Evolutionary conservation across 352 stramenopile species (phyloP).

Genomic region (Phytophthora parvispora): DNA sequence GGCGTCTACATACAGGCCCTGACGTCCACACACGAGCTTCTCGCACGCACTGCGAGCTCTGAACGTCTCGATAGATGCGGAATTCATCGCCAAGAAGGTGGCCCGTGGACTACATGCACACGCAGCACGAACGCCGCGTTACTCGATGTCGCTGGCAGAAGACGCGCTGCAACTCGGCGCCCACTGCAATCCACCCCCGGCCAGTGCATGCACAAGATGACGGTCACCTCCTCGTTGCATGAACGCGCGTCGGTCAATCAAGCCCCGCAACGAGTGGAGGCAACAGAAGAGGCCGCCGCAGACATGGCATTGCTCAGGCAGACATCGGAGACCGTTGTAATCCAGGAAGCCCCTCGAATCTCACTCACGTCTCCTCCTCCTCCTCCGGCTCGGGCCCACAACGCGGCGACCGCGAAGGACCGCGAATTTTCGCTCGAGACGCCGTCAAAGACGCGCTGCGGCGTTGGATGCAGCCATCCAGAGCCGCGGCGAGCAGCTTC

Average conservation of each 20-base stretch:
- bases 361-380: too few relatives aligned
- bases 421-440: neutral
- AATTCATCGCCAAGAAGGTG: too few relatives aligned
- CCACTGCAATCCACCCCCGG: neutral
- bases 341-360: neutral
- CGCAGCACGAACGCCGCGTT: too few relatives aligned
- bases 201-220: neutral
- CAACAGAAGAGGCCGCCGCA: neutral
- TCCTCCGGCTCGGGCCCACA: too few relatives aligned
- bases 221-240: neutral
- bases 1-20: too few relatives aligned
- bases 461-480: constrained; percentile 6
- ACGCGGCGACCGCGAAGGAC: constrained; percentile 16
- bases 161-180: neutral
- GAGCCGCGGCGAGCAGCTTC: constrained; percentile 22
- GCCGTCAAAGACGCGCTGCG: constrained; percentile 4
- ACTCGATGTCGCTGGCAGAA: neutral
- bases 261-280: neutral
- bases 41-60: neutral
- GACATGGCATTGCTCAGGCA: neutral
- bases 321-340: neutral
- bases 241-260: neutral
- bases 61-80: neutral
- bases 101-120: neutral
- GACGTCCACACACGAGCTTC: too few relatives aligned